Percentiles rank a stretch among this genome's conserved stretches.
These are phyloP conservation scores for Musa schizocarpa DNA, from an alignment of 176 grass and related monocot genomes.

Conservation along the genomic window DNA sequence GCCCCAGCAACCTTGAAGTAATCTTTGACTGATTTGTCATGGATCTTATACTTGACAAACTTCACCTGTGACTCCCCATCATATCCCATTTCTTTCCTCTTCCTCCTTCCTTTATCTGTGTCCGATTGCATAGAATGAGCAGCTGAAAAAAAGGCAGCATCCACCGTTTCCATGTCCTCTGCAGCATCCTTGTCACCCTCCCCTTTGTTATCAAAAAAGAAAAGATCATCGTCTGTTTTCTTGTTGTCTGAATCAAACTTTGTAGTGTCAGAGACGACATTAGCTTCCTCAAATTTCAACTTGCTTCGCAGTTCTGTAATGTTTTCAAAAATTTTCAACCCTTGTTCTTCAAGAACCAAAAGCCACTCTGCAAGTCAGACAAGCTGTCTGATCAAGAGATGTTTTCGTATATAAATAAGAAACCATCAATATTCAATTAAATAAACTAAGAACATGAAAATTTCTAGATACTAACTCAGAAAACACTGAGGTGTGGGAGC, in stretches of 20 bases:
- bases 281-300: constrained; percentile 42
- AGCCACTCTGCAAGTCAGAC: constrained; percentile 65
- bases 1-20: constrained; percentile 16
- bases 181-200: constrained; percentile 22
- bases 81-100: constrained; percentile 57
- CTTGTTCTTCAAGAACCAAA: constrained; percentile 61
- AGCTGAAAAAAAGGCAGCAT: constrained; percentile 68
- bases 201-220: constrained; percentile 73
- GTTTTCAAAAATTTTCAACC: constrained; percentile 54
- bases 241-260: constrained; percentile 32
- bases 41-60: constrained; percentile 55
- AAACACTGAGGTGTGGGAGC: constrained; percentile 65
- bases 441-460: neutral
- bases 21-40: constrained; percentile 44
- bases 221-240: constrained; percentile 40
- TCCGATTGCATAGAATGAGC: constrained; percentile 64
- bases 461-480: constrained; percentile 58
- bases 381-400: neutral
- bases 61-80: constrained; percentile 28
- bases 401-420: neutral
- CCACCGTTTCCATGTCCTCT: constrained; percentile 47
- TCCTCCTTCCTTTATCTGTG: constrained; percentile 39
- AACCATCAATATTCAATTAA: neutral
- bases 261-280: constrained; percentile 29
- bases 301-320: constrained; percentile 44